phyloP scores from a whole-genome alignment of 2,329 filamentous ascomycete species.

The Chalaropsis ovoidea region DNA sequence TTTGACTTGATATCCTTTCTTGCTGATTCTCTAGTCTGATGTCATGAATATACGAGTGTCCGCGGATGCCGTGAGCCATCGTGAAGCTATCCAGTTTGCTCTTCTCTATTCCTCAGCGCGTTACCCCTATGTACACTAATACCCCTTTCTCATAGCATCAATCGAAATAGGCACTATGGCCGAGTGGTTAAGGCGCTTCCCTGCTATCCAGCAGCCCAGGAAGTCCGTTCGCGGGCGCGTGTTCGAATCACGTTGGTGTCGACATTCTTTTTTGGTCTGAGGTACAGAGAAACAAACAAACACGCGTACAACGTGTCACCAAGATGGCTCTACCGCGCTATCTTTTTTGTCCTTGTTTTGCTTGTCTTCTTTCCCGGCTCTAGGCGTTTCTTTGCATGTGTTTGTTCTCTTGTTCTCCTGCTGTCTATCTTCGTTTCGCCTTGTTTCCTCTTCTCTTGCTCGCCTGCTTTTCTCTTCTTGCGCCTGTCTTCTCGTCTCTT shows the following conservation, averaged over 20 bases:
- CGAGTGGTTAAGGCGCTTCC: constrained; percentile 26
- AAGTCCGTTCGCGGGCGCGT: constrained; percentile 25
- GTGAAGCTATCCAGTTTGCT: no score
- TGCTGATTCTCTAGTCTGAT: no score
- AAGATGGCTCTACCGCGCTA: background rate
- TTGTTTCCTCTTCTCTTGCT: no score
- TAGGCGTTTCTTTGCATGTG: background rate
- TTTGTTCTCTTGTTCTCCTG: background rate
- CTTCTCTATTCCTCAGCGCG: no score
- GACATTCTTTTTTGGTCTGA: constrained; percentile 20
- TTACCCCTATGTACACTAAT: no score
- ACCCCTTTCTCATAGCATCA: no score
- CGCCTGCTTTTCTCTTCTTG: background rate
- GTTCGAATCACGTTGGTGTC: constrained; percentile 26
- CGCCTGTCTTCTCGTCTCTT: background rate
- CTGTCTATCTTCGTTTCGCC: background rate
- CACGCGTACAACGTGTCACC: background rate
- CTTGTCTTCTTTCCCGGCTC: background rate
- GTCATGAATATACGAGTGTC: no score
- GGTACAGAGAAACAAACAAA: no score
- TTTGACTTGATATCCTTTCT: no score
- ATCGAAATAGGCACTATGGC: constrained; percentile 20
- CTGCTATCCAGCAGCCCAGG: constrained; percentile 20
- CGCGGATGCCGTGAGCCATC: no score
- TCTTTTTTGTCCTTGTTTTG: background rate